Percentiles rank a stretch among this genome's conserved stretches.
Conservation (phyloP, 495 filamentous ascomycete genomes). For the Neurospora sp. region DNA sequence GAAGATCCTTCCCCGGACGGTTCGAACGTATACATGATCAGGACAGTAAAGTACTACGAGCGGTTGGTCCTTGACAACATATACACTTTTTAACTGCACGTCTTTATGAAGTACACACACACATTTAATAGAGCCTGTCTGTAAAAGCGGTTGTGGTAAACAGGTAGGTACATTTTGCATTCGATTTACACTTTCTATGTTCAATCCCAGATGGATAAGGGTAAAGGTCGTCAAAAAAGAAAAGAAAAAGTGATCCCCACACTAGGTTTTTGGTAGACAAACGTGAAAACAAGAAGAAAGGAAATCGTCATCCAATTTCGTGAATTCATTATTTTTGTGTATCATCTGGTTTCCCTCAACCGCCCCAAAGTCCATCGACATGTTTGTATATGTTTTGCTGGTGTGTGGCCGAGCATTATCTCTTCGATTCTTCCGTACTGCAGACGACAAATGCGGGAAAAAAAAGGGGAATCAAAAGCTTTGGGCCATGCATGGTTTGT, state of each 20-base stretch:
- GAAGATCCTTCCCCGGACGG: background rate
- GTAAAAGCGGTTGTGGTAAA: background rate
- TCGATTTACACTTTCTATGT: background rate
- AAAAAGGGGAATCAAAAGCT: background rate
- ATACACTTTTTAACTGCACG: no score
- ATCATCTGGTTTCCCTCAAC: background rate
- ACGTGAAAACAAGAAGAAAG: background rate
- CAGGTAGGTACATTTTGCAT: background rate
- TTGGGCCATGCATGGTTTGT: background rate
- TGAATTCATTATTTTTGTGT: background rate
- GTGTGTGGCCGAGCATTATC: background rate
- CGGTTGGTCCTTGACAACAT: no score
- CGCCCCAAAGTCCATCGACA: background rate
- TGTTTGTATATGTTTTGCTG: background rate
- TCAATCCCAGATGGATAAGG: background rate
- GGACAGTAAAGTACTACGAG: no score
- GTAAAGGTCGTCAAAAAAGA: background rate
- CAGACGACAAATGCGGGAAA: background rate
- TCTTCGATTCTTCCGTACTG: background rate
- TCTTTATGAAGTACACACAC: no score
- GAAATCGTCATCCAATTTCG: background rate
- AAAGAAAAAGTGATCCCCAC: background rate
- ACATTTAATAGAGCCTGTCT: no score
- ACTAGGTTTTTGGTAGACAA: background rate
- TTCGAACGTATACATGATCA: no score